Percentiles rank a stretch among this genome's conserved stretches.
These are phyloP conservation scores for Phoma sp. DNA, from an alignment of 2,329 filamentous ascomycete genomes.

Conservation along the genomic window DNA sequence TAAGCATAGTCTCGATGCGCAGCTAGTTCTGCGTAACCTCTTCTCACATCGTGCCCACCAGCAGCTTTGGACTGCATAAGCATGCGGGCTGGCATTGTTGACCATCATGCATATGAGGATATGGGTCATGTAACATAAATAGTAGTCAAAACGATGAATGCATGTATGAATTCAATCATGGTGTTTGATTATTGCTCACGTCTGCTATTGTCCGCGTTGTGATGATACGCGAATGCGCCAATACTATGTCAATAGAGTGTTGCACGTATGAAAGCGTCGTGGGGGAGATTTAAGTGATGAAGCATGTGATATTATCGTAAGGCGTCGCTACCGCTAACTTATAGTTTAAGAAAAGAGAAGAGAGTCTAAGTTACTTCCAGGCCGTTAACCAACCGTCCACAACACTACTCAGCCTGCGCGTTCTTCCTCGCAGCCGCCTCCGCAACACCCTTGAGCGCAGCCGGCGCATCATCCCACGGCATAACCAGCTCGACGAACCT, in stretches of 20 bases:
- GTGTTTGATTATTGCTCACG: too few species aligned
- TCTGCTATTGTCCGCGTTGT: too few species aligned
- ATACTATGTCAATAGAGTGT: too few species aligned
- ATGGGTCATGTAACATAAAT: conserved; percentile 44
- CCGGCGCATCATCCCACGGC: conserved; percentile 79
- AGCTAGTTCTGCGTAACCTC: conserved; percentile 22
- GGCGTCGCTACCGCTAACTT: background rate
- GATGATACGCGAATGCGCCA: too few species aligned
- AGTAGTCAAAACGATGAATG: conserved; percentile 11
- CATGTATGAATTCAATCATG: conserved; percentile 6
- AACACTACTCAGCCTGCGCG: conserved; percentile 26
- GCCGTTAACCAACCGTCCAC: background rate
- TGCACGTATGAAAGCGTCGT: too few species aligned
- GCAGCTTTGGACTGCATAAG: conserved; percentile 24
- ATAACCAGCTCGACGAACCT: conserved; percentile 85
- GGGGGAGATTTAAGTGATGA: too few species aligned
- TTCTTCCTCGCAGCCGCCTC: conserved; percentile 75
- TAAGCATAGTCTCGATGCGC: conserved; percentile 8
- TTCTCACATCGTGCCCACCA: conserved; percentile 21
- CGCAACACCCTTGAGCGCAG: conserved; percentile 72
- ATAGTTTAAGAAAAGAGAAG: background rate
- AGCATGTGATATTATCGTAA: too few species aligned
- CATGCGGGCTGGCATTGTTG: conserved; percentile 34
- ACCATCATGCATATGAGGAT: conserved; percentile 30
- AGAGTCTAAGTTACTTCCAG: background rate